Evolutionary conservation across 768 basidiomycete genomes (phyloP).

Genomic region (Lactifluus hygrophoroides): DNA sequence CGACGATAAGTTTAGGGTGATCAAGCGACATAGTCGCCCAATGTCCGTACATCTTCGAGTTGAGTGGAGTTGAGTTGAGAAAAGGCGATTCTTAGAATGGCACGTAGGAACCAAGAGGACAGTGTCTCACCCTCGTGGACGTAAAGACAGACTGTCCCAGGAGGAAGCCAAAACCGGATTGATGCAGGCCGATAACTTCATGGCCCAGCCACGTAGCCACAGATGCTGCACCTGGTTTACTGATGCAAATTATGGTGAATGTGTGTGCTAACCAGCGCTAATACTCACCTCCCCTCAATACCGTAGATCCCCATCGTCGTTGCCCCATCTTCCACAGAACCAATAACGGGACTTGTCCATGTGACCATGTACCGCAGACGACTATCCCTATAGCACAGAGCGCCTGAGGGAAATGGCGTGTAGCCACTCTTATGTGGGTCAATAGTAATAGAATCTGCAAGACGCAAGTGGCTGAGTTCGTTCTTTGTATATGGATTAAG

Average conservation of each 20-base stretch:
- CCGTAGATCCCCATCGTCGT: slow-evolving; percentile 37
- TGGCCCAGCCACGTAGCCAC: slow-evolving; percentile 33
- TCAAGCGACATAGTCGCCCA: slow-evolving; percentile 34
- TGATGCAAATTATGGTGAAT: slow-evolving; percentile 12
- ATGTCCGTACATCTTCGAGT: slow-evolving; percentile 32
- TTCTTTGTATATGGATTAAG: slow-evolving; percentile 25
- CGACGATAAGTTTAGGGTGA: slow-evolving; percentile 30
- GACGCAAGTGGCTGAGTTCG: slow-evolving; percentile 24
- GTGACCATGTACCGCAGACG: slow-evolving; percentile 32
- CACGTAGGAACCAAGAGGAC: background rate
- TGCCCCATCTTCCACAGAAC: slow-evolving; percentile 26
- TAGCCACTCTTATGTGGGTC: slow-evolving; percentile 40
- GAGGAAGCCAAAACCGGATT: slow-evolving; percentile 32
- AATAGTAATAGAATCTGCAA: slow-evolving; percentile 34
- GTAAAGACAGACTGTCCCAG: slow-evolving; percentile 34
- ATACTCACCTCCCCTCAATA: slow-evolving; percentile 38
- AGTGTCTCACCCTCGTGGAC: slow-evolving; percentile 27
- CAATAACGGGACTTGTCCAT: slow-evolving; percentile 30
- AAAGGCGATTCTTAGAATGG: background rate
- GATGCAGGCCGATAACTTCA: slow-evolving; percentile 33
- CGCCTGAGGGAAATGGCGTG: slow-evolving; percentile 36
- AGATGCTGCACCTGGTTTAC: slow-evolving; percentile 41
- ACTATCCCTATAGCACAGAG: slow-evolving; percentile 33
- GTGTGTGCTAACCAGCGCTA: background rate
- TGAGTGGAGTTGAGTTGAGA: too few relatives aligned